phyloP scores from a whole-genome alignment of 768 basidiomycete species.

The Multifurca ochricompacta region DNA sequence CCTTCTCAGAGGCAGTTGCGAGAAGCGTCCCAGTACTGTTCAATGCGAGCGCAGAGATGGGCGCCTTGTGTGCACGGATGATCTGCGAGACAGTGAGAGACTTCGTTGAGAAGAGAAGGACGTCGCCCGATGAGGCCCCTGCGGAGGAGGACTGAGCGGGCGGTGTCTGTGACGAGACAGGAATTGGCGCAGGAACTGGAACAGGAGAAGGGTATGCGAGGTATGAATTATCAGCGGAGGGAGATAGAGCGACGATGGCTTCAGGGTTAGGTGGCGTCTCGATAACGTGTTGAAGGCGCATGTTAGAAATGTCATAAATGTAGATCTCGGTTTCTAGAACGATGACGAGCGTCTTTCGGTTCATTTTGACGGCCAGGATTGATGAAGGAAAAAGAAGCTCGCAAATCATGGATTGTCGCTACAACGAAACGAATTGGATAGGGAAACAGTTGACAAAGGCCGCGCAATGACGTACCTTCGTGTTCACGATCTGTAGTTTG shows the following conservation, averaged over 20 bases:
- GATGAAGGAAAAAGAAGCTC: conserved; percentile 96
- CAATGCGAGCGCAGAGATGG: conserved; percentile 80
- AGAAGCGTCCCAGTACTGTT: conserved; percentile 84
- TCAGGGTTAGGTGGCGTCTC: conserved; percentile 96
- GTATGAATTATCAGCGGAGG: conserved; percentile 87
- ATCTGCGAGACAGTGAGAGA: conserved; percentile 90
- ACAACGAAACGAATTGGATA: background rate
- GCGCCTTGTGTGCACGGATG: conserved; percentile 93
- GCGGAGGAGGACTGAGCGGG: conserved; percentile 27
- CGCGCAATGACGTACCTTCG: conserved; percentile 61
- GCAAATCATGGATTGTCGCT: conserved; percentile 95
- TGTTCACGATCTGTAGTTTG: conserved; percentile 96
- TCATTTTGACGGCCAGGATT: conserved; percentile 95
- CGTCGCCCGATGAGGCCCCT: conserved; percentile 61
- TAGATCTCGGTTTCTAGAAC: conserved; percentile 97
- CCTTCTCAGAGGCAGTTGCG: conserved; percentile 90
- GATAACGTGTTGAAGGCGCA: conserved; percentile 94
- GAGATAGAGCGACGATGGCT: conserved; percentile 91
- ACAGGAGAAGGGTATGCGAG: conserved; percentile 95
- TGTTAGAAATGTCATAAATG: conserved; percentile 97
- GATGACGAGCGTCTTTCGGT: conserved; percentile 93
- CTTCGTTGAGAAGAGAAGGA: conserved; percentile 90
- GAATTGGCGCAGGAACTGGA: conserved; percentile 61
- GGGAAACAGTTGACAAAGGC: too few relatives aligned
- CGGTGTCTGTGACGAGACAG: conserved; percentile 35